Base-by-base conservation (phyloP, 2,329 filamentous ascomycete species). In the Colletotrichum sp. region DNA sequence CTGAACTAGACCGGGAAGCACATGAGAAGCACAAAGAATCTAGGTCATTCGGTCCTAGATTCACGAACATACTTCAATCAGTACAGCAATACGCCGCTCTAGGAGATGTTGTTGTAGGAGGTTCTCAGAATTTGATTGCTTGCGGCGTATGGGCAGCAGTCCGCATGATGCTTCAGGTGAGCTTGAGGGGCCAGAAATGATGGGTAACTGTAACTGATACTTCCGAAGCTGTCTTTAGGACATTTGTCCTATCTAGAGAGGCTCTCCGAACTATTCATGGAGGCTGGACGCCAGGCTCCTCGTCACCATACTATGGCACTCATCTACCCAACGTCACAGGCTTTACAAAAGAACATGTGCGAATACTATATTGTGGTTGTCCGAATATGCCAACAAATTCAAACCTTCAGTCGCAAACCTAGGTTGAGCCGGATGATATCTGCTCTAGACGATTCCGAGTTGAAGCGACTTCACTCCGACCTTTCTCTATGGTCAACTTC, bases 281-380 rank as follows among this genome's bases (percentile, higher is more conserved):
- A 43, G 4, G 38, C 38, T 10, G 38, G 38, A 5, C 4, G 38
- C 7, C 38, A 43, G 8, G 16, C 38, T n/a, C 38, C 38, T 1
- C 38, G 38, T 43, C 38, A 43, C 3, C 1, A 43, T n/a, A 16
- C 38, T 0, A 9, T 43, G 16, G 38, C 38, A n/a, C 16, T 43
- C 38, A n/a, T 43, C 8, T n/a, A 43, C 0, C 38, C 38, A 3
- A 43, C n/a, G 2, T 43, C 38, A 10, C 5, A 18, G 16, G 16
- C 16, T 5, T n/a, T 43, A 1, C 38, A 43, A 3, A n/a, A 43
- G 0, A 1, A n/a, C 0, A 1, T 43, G 5, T n/a, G 16, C 38
- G 16, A 43, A 43, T 43, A 43, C 38, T 43, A n/a, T 2, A 43
- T 43, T 3, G 16, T n/a, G 0, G 16, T 43, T 7, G 38, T 43